A percentile compares a stretch with the other conserved stretches of the same genome.
Evolutionary conservation across 805 yeast species (phyloP).

Genomic region (Candida ponderosae): DNA sequence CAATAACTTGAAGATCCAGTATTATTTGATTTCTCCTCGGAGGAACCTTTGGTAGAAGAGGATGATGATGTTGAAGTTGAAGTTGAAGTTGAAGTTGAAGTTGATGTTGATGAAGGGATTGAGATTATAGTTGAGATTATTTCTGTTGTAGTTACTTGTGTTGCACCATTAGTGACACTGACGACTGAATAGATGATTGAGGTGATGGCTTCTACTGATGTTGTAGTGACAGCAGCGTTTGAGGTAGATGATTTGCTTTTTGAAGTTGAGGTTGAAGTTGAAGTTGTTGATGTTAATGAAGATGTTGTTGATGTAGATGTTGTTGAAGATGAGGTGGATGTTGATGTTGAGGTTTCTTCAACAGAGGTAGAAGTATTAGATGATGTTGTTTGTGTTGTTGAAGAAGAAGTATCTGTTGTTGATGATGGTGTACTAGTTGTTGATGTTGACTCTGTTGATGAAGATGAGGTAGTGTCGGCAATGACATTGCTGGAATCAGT

Average conservation of each 20-base stretch:
- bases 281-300: conserved; percentile 9
- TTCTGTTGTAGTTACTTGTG: conserved; percentile 17
- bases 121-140: conserved; percentile 18
- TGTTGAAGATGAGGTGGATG: conserved; percentile 9
- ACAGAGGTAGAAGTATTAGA: conserved; percentile 4
- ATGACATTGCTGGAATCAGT: not conserved
- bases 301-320: conserved; percentile 12
- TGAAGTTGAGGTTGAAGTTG: conserved; percentile 5
- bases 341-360: conserved; percentile 5
- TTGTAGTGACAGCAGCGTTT: conserved; percentile 12
- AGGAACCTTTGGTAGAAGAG: conserved; percentile 8
- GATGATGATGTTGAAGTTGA: conserved; percentile 4
- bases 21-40: conserved; percentile 11
- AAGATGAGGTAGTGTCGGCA: not conserved
- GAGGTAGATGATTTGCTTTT: conserved; percentile 12
- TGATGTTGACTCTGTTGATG: not conserved
- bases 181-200: conserved; percentile 26
- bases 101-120: conserved; percentile 8
- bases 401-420: not conserved
- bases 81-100: conserved; percentile 9
- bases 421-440: no score
- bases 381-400: not conserved
- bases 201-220: conserved; percentile 15
- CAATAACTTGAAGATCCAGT: conserved; percentile 36
- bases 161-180: conserved; percentile 26